Conservation (phyloP, 2,329 filamentous ascomycete genomes). For the Xylaria sp. region DNA sequence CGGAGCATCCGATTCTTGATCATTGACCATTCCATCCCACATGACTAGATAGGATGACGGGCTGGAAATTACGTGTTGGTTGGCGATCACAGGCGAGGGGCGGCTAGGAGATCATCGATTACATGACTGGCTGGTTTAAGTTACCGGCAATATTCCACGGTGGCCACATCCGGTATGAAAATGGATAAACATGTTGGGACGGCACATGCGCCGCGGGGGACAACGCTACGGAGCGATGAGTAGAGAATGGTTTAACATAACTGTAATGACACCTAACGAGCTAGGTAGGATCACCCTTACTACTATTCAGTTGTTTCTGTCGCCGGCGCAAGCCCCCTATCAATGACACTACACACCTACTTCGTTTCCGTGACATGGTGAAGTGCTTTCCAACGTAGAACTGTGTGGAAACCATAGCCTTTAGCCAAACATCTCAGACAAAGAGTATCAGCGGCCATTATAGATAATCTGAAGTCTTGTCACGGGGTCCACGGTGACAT, state of each 20-base stretch:
- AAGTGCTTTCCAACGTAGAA: no score
- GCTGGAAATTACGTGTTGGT: not conserved
- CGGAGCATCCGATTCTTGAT: not conserved
- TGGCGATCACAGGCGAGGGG: not conserved
- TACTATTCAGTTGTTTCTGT: no score
- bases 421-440: no score
- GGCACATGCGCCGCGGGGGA: conserved; percentile 12
- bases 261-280: no score
- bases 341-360: no score
- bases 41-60: not conserved
- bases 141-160: conserved; percentile 26
- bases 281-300: no score
- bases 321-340: no score
- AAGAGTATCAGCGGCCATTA: no score
- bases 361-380: no score
- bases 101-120: conserved; percentile 2
- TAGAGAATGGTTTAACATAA: not conserved
- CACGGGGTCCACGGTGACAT: no score
- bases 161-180: not conserved
- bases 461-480: no score
- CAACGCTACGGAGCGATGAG: not conserved
- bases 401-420: no score
- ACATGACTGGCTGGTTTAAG: not conserved
- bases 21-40: not conserved
- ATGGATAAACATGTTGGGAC: conserved; percentile 13